Base-by-base conservation (phyloP, 2,329 filamentous ascomycete genomes). In the Fusarium sulawesiense region DNA sequence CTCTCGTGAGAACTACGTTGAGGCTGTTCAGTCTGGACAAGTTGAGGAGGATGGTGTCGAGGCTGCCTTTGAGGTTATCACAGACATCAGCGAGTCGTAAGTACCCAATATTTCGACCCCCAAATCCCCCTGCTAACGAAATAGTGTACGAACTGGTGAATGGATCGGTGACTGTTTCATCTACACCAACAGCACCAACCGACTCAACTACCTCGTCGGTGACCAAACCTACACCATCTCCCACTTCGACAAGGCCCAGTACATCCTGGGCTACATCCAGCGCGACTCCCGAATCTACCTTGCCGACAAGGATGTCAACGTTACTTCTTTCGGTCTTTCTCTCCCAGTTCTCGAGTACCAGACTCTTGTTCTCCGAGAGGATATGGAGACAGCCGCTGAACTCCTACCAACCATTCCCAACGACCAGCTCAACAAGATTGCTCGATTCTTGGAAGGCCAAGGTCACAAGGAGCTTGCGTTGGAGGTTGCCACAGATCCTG, bases 141-240 rank as follows among this genome's bases (percentile, higher is more conserved):
- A 47, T 66, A 93, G 91, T 70, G 94, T 98, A 54, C 92, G 93
- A 71, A 98, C 95, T 21, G 96, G 95, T 74, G 93, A 97, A 83
- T 99, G 96, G 96, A 93, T 99, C 60, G 96, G 96, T 68, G 96
- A 99, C 83, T 97, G 95, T 84, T 97, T 99, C 86, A 94, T 98
- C 79, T 99, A 98, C 87, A 98, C 96, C 58, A 98, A 97, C 86
- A 92, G 88, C 80, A 97, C 94, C 12, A 98, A 98, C 85, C 92
- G 96, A 67, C 86, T 99, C 64, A 98, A 98, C 85, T 98, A 98
- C 83, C 89, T 99, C 23, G 95, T 99, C 16, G 96, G 96, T 71
- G 96, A 98, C 82, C 94, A 98, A 83, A 97, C 94, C 16, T 98
- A 98, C 85, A 98, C 95, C 6, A 92, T 99, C 71, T 96, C 94